Evolutionary conservation across 116 monocot genomes (phyloP).

Genomic region (Phalaenopsis hybrid): DNA sequence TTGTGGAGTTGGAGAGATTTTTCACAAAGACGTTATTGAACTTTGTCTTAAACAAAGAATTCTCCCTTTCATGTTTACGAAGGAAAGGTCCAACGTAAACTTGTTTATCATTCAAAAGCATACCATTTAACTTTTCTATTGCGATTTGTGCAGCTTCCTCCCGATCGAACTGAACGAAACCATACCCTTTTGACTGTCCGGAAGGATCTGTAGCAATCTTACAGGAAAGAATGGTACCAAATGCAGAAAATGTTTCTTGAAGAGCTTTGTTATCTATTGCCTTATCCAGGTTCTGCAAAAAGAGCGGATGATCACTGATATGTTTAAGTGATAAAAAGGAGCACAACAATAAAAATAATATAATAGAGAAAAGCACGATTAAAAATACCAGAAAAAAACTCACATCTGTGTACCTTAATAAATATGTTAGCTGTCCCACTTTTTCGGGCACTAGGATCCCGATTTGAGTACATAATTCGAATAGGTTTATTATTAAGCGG

Average conservation of each 20-base stretch:
- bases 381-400: background rate
- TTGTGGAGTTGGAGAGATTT: no score
- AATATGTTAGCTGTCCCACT: conserved; percentile 65
- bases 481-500: conserved; percentile 51
- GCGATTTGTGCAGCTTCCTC: conserved; percentile 47
- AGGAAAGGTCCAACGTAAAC: conserved; percentile 60
- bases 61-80: conserved; percentile 53
- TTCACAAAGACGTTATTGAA: conserved; percentile 72
- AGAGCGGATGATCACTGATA: background rate
- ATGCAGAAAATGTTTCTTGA: conserved; percentile 47
- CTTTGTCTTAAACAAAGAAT: conserved; percentile 23
- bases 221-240: conserved; percentile 58
- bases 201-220: conserved; percentile 47
- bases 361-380: background rate
- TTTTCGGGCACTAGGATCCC: conserved; percentile 50
- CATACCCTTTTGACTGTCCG: conserved; percentile 58
- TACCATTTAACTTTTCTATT: conserved; percentile 48
- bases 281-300: conserved; percentile 55
- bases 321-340: background rate
- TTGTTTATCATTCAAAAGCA: conserved; percentile 53
- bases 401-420: conserved; percentile 34
- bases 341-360: background rate
- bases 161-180: conserved; percentile 55
- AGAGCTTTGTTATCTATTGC: conserved; percentile 58
- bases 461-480: conserved; percentile 64